Percentiles rank a stretch among this genome's conserved stretches.
Evolutionary conservation across 371 early-diverging fungal genomes (phyloP).

Genomic region (Syncephalastrum racemosum): DNA sequence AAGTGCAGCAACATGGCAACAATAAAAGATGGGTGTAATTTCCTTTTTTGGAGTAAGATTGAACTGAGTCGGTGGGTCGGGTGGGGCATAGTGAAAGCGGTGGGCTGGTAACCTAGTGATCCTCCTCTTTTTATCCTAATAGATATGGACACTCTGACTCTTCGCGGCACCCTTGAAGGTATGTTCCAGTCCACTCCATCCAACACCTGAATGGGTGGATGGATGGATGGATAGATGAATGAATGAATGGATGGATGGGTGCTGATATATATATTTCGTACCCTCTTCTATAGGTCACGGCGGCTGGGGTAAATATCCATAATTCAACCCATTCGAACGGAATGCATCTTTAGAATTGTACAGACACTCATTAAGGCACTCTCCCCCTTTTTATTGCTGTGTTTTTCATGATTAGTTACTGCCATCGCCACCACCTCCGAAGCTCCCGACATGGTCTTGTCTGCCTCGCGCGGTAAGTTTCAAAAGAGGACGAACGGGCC

Average conservation of each 20-base stretch:
- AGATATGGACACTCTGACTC: conserved; percentile 46
- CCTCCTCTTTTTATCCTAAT: conserved; percentile 19
- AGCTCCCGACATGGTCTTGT: conserved; percentile 89
- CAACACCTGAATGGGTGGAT: conserved; percentile 9
- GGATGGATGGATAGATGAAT: conserved; percentile 27
- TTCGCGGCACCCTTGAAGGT: conserved; percentile 47
- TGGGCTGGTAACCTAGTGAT: background rate
- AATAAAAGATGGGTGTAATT: too few relatives aligned
- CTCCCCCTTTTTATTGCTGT: background rate
- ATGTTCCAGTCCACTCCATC: background rate
- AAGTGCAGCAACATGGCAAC: too few relatives aligned
- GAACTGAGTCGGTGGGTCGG: too few relatives aligned
- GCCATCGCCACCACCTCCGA: conserved; percentile 93
- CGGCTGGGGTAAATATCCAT: conserved; percentile 30
- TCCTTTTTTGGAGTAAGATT: too few relatives aligned
- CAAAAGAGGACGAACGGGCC: background rate
- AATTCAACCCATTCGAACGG: conserved; percentile 1
- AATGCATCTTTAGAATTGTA: background rate
- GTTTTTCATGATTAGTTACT: conserved; percentile 59
- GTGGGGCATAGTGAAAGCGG: too few relatives aligned
- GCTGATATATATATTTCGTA: conserved; percentile 1
- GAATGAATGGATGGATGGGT: conserved; percentile 11
- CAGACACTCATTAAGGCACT: conserved; percentile 3
- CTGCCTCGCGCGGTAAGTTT: conserved; percentile 86
- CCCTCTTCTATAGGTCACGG: conserved; percentile 27